Base-by-base conservation (phyloP, 768 basidiomycete genomes). In the Psilocybe cubensis region DNA sequence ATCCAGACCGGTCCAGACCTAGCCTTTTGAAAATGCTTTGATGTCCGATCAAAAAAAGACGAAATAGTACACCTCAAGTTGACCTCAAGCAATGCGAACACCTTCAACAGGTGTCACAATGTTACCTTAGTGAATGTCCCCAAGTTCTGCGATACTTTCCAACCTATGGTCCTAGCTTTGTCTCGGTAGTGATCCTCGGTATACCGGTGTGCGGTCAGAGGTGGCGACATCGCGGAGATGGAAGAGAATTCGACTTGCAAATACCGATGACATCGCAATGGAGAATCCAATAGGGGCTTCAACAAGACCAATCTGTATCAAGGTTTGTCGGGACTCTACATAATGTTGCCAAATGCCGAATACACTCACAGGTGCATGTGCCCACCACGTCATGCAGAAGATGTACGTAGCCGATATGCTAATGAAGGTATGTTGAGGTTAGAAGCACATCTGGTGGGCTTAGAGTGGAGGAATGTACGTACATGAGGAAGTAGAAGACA, bases 401-500 rank as follows among this genome's bases (percentile, higher is more conserved):
- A 51, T 27, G 23, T 51, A 51, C 11, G 49, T 51, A 4, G 35
- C 35, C 20, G 31, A 51, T 4, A 38, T 51, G 12, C 49, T 51
- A 23, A 10, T 2, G n/a, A 27, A 12, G 24, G n/a, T 27, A 27
- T 2, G 12, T 17, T n/a, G 46, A 9, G 18, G 20, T 11, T 3
- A 24, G 24, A 11, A 47, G 4, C 10, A 25, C 24, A 2, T 47
- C 18, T 5, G 11, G 44, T 21, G 20, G 28, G 11, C 28, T 24
- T 47, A 47, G 17, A 23, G 17, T 12, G 23, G 8, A n/a, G 12
- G 23, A 28, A 6, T 23, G 7, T 12, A 51, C 49, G 33, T 38
- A 51, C 49, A 40, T 23, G 3, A 51, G n/a, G 33, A 51, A 51
- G 23, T 51, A 51, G n/a, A 51, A 17, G 10, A 51, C 33, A 10